Conservation (phyloP, 768 basidiomycete species). For the Sporobolomyces phaffii region DNA sequence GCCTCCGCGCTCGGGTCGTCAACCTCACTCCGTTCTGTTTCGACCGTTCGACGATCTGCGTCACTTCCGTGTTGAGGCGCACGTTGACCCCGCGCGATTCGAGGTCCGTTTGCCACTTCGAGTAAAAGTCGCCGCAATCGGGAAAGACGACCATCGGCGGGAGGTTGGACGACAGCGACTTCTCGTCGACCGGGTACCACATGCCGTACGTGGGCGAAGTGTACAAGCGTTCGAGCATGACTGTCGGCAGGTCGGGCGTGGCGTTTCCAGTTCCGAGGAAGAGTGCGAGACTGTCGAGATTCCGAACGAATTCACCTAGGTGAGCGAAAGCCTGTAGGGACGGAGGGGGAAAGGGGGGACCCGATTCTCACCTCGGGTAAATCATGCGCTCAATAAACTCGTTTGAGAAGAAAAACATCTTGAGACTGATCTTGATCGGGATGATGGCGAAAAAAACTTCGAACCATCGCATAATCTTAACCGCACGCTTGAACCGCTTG, state of each 20-base stretch:
- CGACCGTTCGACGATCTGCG: conserved; percentile 42
- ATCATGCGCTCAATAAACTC: conserved; percentile 49
- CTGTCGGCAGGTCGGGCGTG: conserved; percentile 48
- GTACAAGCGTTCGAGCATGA: conserved; percentile 51
- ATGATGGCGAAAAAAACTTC: conserved; percentile 50
- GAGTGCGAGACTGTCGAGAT: conserved; percentile 41
- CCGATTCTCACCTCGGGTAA: conserved; percentile 40
- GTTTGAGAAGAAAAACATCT: conserved; percentile 49
- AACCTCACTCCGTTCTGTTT: conserved; percentile 45
- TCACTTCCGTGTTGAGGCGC: conserved; percentile 48
- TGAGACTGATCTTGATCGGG: conserved; percentile 49
- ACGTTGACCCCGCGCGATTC: conserved; percentile 47
- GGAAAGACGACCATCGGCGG: conserved; percentile 52
- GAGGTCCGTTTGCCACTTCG: conserved; percentile 46
- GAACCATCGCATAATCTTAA: conserved; percentile 47
- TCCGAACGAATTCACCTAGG: no score
- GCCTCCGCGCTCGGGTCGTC: conserved; percentile 43
- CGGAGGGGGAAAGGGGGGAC: no score
- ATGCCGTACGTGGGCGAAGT: conserved; percentile 51
- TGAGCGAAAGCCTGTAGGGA: no score
- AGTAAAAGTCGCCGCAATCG: conserved; percentile 48
- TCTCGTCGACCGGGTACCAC: conserved; percentile 49
- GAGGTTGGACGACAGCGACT: conserved; percentile 46
- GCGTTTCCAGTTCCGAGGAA: conserved; percentile 50
- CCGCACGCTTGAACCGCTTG: conserved; percentile 47